Base-by-base conservation (phyloP, 345 rosid genomes). In the Moricandia arvensis region DNA sequence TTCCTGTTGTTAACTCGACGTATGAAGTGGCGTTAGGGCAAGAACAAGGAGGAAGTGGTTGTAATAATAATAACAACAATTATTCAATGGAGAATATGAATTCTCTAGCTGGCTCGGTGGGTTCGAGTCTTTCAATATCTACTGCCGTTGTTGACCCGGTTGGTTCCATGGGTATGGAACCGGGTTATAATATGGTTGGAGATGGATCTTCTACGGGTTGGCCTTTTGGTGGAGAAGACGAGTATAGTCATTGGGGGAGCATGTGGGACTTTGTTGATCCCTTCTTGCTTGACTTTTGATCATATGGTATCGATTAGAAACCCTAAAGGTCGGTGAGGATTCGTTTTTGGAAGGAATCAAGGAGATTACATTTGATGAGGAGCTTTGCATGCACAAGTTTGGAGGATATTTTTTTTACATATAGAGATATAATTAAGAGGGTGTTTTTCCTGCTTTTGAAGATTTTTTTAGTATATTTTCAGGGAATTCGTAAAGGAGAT, bases 231-330 rank as follows among this genome's bases (percentile, higher is more conserved):
- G 81, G 79, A 31, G 97, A 87, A 65, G 96, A 90, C 10, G 97
- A 91, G 45, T 87, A 86, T 41, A 87, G 76, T 57, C 82, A 85
- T 1, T 76, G 86, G 38, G 75, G 85, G n/a, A 80, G 67, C 43
- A 73, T 89, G 59, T 88, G 93, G 90, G 97, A 89, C 64, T 85
- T 85, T 75, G 77, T 74, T 13, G 91, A 91, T 79, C 88, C 74
- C 11, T 82, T 82, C 75, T 76, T 81, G 37, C 85, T 83, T 51
- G 91, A 87, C 82, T 82, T 88, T 63, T 86, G 83, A 85, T 55
- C 75, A 53, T 62, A 16, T 38, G 15, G n/a, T 51, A 54, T 66
- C 24, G 59, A 38, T 37, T 43, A 59, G 59, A 3, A 8, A 1
- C 31, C 74, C 37, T 3, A 2, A 35, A 33, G 64, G 35, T 16